Evolutionary conservation across 2,329 filamentous ascomycete genomes (phyloP).

Genomic region (Pyricularia sp.): DNA sequence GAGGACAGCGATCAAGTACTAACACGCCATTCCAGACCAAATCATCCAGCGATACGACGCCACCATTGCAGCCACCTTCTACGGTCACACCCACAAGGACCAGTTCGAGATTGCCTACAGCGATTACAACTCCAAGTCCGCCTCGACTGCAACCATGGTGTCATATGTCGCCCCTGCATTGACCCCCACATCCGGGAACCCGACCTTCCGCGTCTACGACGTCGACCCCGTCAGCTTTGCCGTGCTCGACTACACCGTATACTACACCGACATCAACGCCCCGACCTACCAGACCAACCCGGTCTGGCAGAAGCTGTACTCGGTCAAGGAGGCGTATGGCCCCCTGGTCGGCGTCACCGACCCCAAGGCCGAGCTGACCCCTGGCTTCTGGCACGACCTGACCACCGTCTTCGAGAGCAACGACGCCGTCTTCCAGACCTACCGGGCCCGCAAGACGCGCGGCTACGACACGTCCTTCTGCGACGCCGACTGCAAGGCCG

Average conservation of each 20-base stretch:
- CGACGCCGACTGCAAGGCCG: slow-evolving; percentile 20
- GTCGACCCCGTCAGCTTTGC: slow-evolving; percentile 48
- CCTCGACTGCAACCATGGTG: slow-evolving; percentile 34
- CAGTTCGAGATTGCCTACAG: slow-evolving; percentile 46
- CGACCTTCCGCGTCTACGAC: slow-evolving; percentile 48
- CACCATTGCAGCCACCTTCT: slow-evolving; percentile 47
- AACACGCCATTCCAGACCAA: slow-evolving; percentile 23
- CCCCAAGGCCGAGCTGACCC: slow-evolving; percentile 34
- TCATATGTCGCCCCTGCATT: slow-evolving; percentile 45
- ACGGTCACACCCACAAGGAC: slow-evolving; percentile 47
- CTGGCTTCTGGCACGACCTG: slow-evolving; percentile 33
- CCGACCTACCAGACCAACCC: slow-evolving; percentile 33
- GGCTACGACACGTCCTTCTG: slow-evolving; percentile 22
- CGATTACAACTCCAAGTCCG: slow-evolving; percentile 30
- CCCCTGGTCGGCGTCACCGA: slow-evolving; percentile 30
- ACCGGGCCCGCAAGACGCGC: slow-evolving; percentile 24
- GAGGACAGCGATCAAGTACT: neutral
- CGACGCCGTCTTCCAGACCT: slow-evolving; percentile 24
- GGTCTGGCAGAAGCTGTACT: slow-evolving; percentile 46
- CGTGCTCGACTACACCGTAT: slow-evolving; percentile 43
- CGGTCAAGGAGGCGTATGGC: slow-evolving; percentile 44
- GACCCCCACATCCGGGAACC: slow-evolving; percentile 44
- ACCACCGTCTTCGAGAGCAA: slow-evolving; percentile 27
- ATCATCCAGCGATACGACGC: slow-evolving; percentile 42
- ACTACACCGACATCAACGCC: slow-evolving; percentile 41